These are phyloP conservation scores for Leucocoprinus sp. DNA, from an alignment of 768 basidiomycete species.

Conservation along the genomic window DNA sequence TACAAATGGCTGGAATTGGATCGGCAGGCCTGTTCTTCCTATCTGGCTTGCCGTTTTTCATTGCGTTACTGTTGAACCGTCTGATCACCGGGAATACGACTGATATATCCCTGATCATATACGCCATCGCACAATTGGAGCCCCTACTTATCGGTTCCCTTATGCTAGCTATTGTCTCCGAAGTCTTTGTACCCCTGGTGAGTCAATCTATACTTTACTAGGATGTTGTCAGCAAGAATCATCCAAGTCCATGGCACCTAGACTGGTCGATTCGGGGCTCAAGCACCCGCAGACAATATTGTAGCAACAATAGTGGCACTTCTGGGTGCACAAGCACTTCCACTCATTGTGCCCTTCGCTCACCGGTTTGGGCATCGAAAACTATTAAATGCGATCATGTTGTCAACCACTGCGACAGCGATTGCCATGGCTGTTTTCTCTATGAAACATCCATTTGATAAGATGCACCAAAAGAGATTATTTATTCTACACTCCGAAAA, in stretches of 20 bases:
- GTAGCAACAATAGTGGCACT: slow-evolving; percentile 70
- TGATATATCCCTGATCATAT: slow-evolving; percentile 49
- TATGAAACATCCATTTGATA: slow-evolving; percentile 60
- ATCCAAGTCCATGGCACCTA: slow-evolving; percentile 21
- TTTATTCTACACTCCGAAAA: slow-evolving; percentile 84
- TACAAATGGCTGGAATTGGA: slow-evolving; percentile 66
- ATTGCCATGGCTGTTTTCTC: slow-evolving; percentile 55
- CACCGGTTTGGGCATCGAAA: slow-evolving; percentile 53
- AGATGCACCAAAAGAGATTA: slow-evolving; percentile 79
- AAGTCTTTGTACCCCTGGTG: slow-evolving; percentile 88
- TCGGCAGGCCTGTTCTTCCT: slow-evolving; percentile 73
- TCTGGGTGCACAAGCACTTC: slow-evolving; percentile 47
- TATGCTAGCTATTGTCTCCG: slow-evolving; percentile 52
- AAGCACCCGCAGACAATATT: slow-evolving; percentile 83
- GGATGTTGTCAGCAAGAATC: background rate
- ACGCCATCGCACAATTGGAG: slow-evolving; percentile 49
- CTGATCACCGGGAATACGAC: slow-evolving; percentile 21
- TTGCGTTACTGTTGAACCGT: slow-evolving; percentile 43
- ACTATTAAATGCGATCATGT: slow-evolving; percentile 31
- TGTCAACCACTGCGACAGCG: slow-evolving; percentile 38
- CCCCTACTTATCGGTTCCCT: slow-evolving; percentile 53
- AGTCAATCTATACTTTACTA: slow-evolving; percentile 19
- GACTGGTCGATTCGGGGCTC: slow-evolving; percentile 78
- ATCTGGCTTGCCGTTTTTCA: slow-evolving; percentile 45
- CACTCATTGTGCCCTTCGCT: slow-evolving; percentile 60